Evolutionary conservation across 352 stramenopile species (phyloP).

Genomic region (Hyaloperonospora brassicae): DNA sequence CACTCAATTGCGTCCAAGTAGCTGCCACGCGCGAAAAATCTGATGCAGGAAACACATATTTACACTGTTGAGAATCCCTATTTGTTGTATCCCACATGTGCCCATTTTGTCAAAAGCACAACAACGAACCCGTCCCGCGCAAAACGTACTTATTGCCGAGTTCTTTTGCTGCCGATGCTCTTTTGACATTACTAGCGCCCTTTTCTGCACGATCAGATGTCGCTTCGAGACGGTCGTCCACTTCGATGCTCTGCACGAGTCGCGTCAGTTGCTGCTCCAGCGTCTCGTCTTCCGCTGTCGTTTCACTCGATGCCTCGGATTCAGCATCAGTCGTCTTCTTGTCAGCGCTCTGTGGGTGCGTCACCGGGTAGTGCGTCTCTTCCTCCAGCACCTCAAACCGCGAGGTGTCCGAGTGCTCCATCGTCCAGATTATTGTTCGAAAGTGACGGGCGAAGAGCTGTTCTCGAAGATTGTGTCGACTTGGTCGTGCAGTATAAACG

Average conservation of each 20-base stretch:
- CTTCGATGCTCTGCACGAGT: slow-evolving; percentile 36
- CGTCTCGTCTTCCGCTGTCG: slow-evolving; percentile 31
- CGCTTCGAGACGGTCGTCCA: slow-evolving; percentile 22
- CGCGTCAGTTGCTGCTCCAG: slow-evolving; percentile 58
- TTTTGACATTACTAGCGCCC: slow-evolving; percentile 41
- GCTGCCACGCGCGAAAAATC: slow-evolving; percentile 58
- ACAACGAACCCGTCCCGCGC: not conserved
- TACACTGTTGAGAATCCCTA: not conserved
- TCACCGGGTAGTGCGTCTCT: slow-evolving; percentile 63
- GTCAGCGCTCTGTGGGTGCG: slow-evolving; percentile 24
- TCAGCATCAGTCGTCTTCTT: slow-evolving; percentile 11
- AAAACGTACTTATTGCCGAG: slow-evolving; percentile 69
- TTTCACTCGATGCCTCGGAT: slow-evolving; percentile 7
- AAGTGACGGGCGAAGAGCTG: not conserved
- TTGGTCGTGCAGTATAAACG: too few relatives aligned
- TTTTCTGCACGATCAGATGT: not conserved
- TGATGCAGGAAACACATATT: slow-evolving; percentile 12
- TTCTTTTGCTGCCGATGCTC: slow-evolving; percentile 67
- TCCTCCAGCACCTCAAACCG: slow-evolving; percentile 83
- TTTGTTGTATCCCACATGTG: not conserved
- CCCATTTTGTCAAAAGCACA: not conserved
- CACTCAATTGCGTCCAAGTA: slow-evolving; percentile 78
- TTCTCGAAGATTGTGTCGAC: slow-evolving; percentile 11
- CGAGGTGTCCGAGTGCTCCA: slow-evolving; percentile 4
- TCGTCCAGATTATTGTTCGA: slow-evolving; percentile 5